A percentile compares a stretch with the other conserved stretches of the same genome.
Conservation (phyloP, 2,329 filamentous ascomycete species). For the Aspergillus candidus region DNA sequence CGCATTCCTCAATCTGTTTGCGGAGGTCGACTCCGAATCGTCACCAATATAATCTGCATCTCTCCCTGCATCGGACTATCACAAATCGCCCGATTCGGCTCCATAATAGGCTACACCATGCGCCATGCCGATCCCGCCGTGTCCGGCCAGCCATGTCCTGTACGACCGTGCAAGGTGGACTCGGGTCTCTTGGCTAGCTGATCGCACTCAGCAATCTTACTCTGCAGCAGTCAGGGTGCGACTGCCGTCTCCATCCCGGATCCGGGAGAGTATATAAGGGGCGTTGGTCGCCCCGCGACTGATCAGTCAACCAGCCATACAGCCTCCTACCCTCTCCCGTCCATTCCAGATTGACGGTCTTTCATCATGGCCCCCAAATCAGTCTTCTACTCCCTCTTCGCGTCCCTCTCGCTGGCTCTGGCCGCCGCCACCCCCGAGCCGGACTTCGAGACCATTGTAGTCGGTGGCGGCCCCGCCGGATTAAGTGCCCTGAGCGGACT, state of each 20-base stretch:
- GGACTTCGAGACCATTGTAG: conserved; percentile 51
- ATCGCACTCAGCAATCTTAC: no score
- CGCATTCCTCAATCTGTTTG: no score
- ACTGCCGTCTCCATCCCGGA: no score
- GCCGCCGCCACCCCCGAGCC: conserved; percentile 23
- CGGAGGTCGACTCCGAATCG: no score
- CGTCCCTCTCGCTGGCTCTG: conserved; percentile 15
- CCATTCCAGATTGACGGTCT: conserved; percentile 28
- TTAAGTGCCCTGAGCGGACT: conserved; percentile 51
- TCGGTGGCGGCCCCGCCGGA: conserved; percentile 55
- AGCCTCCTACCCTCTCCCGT: conserved; percentile 21
- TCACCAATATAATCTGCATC: no score
- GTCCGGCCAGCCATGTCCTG: not conserved
- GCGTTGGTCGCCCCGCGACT: no score
- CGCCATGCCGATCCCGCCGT: not conserved
- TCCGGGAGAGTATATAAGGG: no score
- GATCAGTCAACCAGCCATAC: no score
- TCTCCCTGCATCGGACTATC: no score
- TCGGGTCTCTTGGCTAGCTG: no score
- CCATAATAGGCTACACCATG: not conserved
- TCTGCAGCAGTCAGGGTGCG: no score
- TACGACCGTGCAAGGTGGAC: no score
- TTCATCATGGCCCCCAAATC: conserved; percentile 18
- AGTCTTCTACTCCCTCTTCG: conserved; percentile 20
- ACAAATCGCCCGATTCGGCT: not conserved